Evolutionary conservation across 768 basidiomycete species (phyloP).

Genomic region (Lanmaoa rubissima): DNA sequence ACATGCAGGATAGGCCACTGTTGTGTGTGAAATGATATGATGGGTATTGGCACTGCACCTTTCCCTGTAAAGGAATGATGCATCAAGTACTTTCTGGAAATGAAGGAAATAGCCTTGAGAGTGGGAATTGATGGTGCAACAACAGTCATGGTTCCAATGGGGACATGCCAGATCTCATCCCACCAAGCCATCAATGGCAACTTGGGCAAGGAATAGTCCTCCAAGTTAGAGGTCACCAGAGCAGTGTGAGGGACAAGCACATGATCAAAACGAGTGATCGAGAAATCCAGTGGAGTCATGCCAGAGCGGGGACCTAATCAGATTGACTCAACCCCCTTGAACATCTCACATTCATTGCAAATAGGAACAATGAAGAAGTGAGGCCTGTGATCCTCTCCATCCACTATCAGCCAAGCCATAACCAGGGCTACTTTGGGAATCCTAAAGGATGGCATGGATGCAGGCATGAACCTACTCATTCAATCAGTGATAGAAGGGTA

Average conservation of each 20-base stretch:
- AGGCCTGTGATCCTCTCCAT: constrained; percentile 48
- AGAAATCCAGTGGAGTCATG: constrained; percentile 53
- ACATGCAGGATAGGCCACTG: constrained; percentile 58
- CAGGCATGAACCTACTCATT: constrained; percentile 53
- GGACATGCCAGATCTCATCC: constrained; percentile 54
- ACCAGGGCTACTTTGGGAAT: constrained; percentile 56
- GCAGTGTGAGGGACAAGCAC: constrained; percentile 51
- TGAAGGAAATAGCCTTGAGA: constrained; percentile 51
- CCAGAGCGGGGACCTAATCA: constrained; percentile 52
- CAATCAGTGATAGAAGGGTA: background rate
- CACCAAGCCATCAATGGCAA: constrained; percentile 51
- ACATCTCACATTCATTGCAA: constrained; percentile 53
- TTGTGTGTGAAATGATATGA: constrained; percentile 63
- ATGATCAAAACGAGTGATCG: constrained; percentile 54
- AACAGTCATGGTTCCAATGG: constrained; percentile 52
- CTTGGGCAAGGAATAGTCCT: constrained; percentile 38
- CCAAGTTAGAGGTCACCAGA: constrained; percentile 46
- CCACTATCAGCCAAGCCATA: constrained; percentile 53
- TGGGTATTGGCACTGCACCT: constrained; percentile 43
- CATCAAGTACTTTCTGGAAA: constrained; percentile 57
- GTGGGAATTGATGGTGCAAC: constrained; percentile 50
- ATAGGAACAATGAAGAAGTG: constrained; percentile 57
- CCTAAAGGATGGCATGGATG: constrained; percentile 51
- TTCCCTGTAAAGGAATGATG: constrained; percentile 51
- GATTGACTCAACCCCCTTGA: constrained; percentile 48